Evolutionary conservation across 345 rosid genomes (phyloP), one percentile per base, ranked within the genome.

Genomic region (Citrus cavaleriei): DNA sequence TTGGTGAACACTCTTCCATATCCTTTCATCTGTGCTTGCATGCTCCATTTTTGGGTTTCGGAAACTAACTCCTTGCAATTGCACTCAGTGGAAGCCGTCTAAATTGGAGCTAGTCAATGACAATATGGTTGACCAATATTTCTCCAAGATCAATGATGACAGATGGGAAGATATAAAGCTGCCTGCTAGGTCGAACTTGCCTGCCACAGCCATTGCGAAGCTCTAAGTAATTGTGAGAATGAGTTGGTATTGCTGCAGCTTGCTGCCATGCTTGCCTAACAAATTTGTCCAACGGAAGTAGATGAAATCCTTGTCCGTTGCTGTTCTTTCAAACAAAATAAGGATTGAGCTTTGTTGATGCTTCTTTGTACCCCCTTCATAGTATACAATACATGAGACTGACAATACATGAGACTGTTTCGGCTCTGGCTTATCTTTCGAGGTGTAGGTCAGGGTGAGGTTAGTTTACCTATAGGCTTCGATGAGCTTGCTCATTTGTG

Each of bases 151-250:
- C 73, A 87, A 86, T 32, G 88, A 86, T 67, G 82, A 80, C 64
- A 86, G 79, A 13, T 91, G 92, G 93, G 91, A 94, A 80, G 97
- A 94, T 84, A 81, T 91, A 72, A 86, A 87, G 86, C 91, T 90
- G 68, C 97, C 96, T 10, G 32, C 83, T 64, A 83, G 93, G 30
- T 83, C 79, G 12, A 88, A 85, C 28, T 83, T 94, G 87, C 93
- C 90, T 51, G 83, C 83, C 55, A 68, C 16, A 12, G 92, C 89
- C 61, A 85, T 85, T 9, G 87, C 96, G 21, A 94, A 94, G 87
- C 93, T 94, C 72, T 93, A 86, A 79, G 61, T 72, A 62, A 61
- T 63, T 10, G 49, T 42, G 49, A 42, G 49, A 42, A 10, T 10
- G 30, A 27, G 71, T 27, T 25, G 19, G 64, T 18, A 22, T 22